These are phyloP conservation scores for Gracilaria domingensis DNA, from an alignment of 23 red algal species.

Conservation along the genomic window DNA sequence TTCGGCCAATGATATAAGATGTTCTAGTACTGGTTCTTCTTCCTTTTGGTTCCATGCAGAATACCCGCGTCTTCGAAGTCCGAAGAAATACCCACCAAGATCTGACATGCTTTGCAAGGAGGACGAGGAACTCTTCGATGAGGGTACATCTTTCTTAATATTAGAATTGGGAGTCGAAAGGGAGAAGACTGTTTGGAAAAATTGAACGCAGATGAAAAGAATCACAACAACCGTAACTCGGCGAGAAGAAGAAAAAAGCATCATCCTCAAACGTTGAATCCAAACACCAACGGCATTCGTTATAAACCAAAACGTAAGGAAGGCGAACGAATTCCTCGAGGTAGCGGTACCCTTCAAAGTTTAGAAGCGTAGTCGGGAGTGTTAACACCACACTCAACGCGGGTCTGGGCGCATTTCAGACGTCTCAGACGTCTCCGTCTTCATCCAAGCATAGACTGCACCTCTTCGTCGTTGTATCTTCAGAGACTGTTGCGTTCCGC, in stretches of 20 bases:
- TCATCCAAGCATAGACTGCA: not conserved
- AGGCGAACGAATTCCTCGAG: not conserved
- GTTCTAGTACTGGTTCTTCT: not conserved
- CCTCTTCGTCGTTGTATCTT: not conserved
- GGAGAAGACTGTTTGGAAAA: not conserved
- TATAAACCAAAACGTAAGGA: not conserved
- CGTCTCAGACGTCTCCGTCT: not conserved
- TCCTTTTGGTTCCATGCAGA: not conserved
- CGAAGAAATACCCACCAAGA: constrained; percentile 4
- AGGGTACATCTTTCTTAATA: not conserved
- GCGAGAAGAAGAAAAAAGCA: not conserved
- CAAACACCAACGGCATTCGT: not conserved
- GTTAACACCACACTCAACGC: not conserved
- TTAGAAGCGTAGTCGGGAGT: not conserved
- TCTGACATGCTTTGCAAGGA: not conserved
- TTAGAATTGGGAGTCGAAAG: not conserved
- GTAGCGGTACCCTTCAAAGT: not conserved
- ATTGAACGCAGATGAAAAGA: not conserved
- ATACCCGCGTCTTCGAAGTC: no score
- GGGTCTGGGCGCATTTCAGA: not conserved
- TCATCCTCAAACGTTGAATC: not conserved
- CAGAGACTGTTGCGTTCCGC: no score
- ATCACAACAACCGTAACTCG: not conserved
- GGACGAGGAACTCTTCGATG: not conserved
- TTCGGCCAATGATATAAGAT: constrained; percentile 18